Base-by-base conservation (phyloP, 129 eudicot species). In the Artemisia argyi region DNA sequence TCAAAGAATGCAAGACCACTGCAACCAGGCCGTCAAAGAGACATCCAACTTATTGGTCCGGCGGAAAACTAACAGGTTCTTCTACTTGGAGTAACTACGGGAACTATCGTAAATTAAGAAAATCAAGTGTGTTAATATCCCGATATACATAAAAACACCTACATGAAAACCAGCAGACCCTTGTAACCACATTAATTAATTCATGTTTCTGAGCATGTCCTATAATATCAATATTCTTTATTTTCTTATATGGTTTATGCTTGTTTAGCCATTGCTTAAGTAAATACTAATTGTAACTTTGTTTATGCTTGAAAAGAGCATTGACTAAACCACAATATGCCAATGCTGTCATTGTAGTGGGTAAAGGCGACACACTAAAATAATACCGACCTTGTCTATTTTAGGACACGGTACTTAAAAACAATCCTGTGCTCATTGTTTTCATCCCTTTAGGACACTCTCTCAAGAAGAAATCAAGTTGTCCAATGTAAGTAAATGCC, bases 391-490 rank as follows among this genome's bases (percentile, higher is more conserved):
- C 46, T 39, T 5, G 22, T 20, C 22, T 20, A 20, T 20, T 20
- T 20, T 20, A 20, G 22, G 88, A 83, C 55, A 89, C 81, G 18
- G 90, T 89, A 77, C 95, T 92, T 57, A 89, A 22, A 65, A 92
- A 92, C 72, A 92, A 42, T 20, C 91, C 91, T 0, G 96, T 89
- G 56, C 96, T 87, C 91, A 85, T 92, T 1, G 96, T 92, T 76
- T 87, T 92, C 98, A 92, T 89, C 76, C 96, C 98, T 50, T 83
- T 85, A 2, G 97, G 97, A 17, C 93, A 88, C 82, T 91, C 96
- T 71, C 90, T 81, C 10, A 88, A 76, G 76, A 91, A 91, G 81
- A 92, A 92, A 62, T 85, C 96, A 19, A 87, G 91, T 63, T 89
- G 96, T 6, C 98, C 98, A 0, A 87, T 85, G 81, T 92, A 92